Percentiles rank a stretch among this genome's conserved stretches.
Evolutionary conservation across 2,329 filamentous ascomycete genomes (phyloP).

Genomic region (Peltaster fructicola): DNA sequence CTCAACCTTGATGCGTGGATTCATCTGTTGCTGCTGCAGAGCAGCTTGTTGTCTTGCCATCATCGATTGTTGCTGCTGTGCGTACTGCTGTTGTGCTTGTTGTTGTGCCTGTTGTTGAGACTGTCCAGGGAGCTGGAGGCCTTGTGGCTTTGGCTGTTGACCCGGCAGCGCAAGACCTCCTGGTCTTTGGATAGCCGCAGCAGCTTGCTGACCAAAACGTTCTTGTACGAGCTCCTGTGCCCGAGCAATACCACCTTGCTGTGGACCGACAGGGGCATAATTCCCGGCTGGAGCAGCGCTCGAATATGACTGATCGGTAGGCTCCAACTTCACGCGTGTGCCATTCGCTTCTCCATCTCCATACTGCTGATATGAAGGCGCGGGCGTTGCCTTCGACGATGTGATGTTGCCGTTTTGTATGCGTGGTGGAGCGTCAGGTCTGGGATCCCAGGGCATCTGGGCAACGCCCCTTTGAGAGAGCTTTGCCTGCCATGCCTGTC

Average conservation of each 20-base stretch:
- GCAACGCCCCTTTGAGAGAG: slow-evolving; percentile 72
- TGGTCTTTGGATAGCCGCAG: slow-evolving; percentile 39
- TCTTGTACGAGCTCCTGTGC: slow-evolving; percentile 39
- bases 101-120: slow-evolving; percentile 21
- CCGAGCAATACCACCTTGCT: slow-evolving; percentile 24
- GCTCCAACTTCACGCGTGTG: slow-evolving; percentile 35
- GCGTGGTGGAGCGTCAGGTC: slow-evolving; percentile 41
- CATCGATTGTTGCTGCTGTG: slow-evolving; percentile 14
- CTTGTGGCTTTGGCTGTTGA: slow-evolving; percentile 17
- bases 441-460: slow-evolving; percentile 87
- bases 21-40: slow-evolving; percentile 19
- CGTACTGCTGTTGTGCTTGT: slow-evolving; percentile 26
- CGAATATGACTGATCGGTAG: slow-evolving; percentile 20
- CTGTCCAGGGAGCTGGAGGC: slow-evolving; percentile 19
- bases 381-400: too few species aligned
- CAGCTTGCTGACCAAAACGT: slow-evolving; percentile 41
- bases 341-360: too few species aligned
- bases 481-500: slow-evolving; percentile 84
- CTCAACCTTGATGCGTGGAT: slow-evolving; percentile 20
- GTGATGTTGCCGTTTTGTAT: slow-evolving; percentile 1
- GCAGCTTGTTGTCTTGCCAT: slow-evolving; percentile 14
- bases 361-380: slow-evolving; percentile 8
- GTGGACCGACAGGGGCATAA: slow-evolving; percentile 10
- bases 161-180: slow-evolving; percentile 18
- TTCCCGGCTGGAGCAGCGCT: too few species aligned